Evolutionary conservation across 306 rosid species (phyloP).

Genomic region (Herpetospermum pedunculosum): DNA sequence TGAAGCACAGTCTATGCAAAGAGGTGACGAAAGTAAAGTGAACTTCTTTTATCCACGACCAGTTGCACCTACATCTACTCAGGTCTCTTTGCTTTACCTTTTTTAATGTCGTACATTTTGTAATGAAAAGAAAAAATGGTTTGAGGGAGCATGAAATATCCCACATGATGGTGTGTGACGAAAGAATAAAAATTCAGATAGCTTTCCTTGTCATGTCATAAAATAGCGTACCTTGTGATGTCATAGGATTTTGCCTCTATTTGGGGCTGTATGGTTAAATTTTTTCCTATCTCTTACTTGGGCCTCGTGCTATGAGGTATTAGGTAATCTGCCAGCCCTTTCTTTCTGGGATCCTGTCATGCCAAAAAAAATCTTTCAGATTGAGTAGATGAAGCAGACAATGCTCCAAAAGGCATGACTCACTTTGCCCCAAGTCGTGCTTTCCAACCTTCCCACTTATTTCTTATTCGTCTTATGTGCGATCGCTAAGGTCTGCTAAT

Average conservation of each 20-base stretch:
- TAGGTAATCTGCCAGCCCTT: not conserved
- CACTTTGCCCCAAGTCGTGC: not conserved
- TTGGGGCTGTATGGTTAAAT: not conserved
- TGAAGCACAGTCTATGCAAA: slow-evolving; percentile 65
- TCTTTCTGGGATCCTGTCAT: not conserved
- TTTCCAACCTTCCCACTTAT: not conserved
- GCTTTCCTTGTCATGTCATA: not conserved
- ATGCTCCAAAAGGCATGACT: not conserved
- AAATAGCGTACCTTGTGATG: not conserved
- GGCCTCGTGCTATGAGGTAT: not conserved
- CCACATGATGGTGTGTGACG: not conserved
- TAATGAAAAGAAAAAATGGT: not conserved
- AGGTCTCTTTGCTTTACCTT: slow-evolving; percentile 37
- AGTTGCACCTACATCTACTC: slow-evolving; percentile 94
- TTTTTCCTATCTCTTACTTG: not conserved
- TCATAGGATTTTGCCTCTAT: not conserved
- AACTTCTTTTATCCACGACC: slow-evolving; percentile 81
- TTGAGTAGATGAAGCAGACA: not conserved
- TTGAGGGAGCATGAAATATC: not conserved
- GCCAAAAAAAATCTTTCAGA: not conserved
- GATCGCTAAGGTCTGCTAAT: not conserved
- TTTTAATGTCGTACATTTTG: not conserved
- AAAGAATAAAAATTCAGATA: not conserved
- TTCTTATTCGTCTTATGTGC: not conserved
- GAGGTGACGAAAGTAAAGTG: slow-evolving; percentile 86